A percentile compares a stretch with the other conserved stretches of the same genome.
These are phyloP conservation scores for Coleophoma cylindrospora DNA, from an alignment of 2,329 filamentous ascomycete species.

Conservation along the genomic window DNA sequence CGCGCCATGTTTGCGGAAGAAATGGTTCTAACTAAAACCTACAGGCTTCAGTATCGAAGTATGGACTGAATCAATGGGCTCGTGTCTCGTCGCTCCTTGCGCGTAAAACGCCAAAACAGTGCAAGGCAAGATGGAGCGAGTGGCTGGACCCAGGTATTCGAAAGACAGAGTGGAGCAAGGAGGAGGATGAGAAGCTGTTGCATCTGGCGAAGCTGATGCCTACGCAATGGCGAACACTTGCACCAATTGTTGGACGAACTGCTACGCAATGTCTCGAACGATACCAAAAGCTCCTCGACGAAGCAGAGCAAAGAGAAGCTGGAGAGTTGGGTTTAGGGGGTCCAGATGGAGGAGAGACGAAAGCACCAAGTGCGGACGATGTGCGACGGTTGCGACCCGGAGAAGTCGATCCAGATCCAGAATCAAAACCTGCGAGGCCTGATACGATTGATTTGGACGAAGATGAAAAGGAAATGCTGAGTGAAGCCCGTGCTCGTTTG, in stretches of 20 bases:
- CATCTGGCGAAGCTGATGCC: slow-evolving; percentile 98
- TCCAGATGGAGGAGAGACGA: slow-evolving; percentile 78
- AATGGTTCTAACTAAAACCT: neutral
- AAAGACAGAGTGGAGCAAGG: slow-evolving; percentile 98
- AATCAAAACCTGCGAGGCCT: slow-evolving; percentile 90
- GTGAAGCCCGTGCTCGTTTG: slow-evolving; percentile 90
- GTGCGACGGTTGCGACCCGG: slow-evolving; percentile 84
- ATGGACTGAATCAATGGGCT: slow-evolving; percentile 96
- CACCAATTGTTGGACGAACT: slow-evolving; percentile 91
- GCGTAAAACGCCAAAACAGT: slow-evolving; percentile 97
- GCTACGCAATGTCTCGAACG: slow-evolving; percentile 96
- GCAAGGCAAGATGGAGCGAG: slow-evolving; percentile 97
- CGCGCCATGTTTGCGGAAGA: neutral
- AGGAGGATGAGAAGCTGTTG: slow-evolving; percentile 95
- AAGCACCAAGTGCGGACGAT: slow-evolving; percentile 87
- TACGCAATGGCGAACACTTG: slow-evolving; percentile 98
- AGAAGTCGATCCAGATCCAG: slow-evolving; percentile 94
- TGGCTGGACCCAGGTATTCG: slow-evolving; percentile 98
- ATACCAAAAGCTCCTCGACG: slow-evolving; percentile 93
- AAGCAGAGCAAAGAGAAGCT: slow-evolving; percentile 84
- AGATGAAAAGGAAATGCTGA: slow-evolving; percentile 99
- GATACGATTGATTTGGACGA: slow-evolving; percentile 98
- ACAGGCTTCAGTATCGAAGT: slow-evolving; percentile 71
- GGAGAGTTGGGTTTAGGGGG: slow-evolving; percentile 78
- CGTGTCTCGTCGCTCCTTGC: slow-evolving; percentile 95